Conservation (phyloP, 2,329 filamentous ascomycete genomes). For the Scorias spongiosa region DNA sequence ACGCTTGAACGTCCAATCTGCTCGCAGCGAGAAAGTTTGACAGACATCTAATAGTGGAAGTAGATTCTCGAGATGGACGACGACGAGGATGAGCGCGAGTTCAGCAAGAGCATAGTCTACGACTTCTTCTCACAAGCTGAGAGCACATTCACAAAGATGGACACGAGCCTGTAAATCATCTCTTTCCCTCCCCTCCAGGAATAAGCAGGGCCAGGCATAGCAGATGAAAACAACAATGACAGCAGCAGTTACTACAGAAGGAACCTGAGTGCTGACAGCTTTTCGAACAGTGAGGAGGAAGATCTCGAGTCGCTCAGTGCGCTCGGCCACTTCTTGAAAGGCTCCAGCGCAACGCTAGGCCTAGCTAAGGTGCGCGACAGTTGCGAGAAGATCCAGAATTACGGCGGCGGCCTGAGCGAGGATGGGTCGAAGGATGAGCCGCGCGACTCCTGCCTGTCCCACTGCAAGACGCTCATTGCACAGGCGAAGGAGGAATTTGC, state of each 20-base stretch:
- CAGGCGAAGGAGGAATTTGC: constrained; percentile 63
- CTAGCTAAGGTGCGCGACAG: constrained; percentile 79
- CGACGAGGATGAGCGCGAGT: constrained; percentile 67
- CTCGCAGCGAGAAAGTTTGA: not conserved
- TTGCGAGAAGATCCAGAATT: constrained; percentile 95
- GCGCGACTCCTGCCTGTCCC: constrained; percentile 52
- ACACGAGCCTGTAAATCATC: constrained; percentile 58
- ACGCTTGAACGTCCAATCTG: constrained; percentile 1
- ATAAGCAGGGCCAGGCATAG: too few species aligned
- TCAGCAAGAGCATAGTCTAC: constrained; percentile 75
- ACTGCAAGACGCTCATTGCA: constrained; percentile 54
- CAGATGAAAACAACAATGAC: not conserved
- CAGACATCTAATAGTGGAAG: not conserved
- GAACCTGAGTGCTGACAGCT: not conserved
- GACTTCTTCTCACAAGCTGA: constrained; percentile 89
- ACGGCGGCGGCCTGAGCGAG: constrained; percentile 67
- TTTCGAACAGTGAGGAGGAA: constrained; percentile 40
- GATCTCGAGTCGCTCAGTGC: constrained; percentile 63
- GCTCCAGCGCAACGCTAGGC: constrained; percentile 86
- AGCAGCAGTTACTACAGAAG: not conserved
- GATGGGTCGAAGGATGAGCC: constrained; percentile 52
- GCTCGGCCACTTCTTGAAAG: constrained; percentile 92
- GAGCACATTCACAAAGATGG: constrained; percentile 73
- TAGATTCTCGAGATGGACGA: constrained; percentile 95
- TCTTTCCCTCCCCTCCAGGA: not conserved